Evolutionary conservation across 805 yeast genomes (phyloP).

Genomic region (Sugiyamaella floridensis): DNA sequence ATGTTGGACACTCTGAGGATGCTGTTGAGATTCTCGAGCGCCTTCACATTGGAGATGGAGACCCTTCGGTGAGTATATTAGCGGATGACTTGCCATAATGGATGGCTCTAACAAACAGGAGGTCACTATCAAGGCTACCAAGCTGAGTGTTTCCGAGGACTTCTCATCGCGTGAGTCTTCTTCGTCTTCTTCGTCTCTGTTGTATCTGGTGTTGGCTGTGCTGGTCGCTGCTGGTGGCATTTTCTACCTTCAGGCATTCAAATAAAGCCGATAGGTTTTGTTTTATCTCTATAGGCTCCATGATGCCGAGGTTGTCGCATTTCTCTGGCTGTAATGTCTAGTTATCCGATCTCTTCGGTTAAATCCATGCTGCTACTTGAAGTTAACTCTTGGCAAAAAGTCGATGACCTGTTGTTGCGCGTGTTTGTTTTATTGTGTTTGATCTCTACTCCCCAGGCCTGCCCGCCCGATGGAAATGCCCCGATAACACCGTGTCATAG

Average conservation of each 20-base stretch:
- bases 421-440: too few relatives aligned
- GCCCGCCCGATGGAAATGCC: too few relatives aligned
- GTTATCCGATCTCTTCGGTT: too few relatives aligned
- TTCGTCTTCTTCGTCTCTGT: constrained; percentile 20
- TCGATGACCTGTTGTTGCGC: too few relatives aligned
- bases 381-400: too few relatives aligned
- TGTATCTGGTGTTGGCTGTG: constrained; percentile 26
- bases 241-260: constrained; percentile 26
- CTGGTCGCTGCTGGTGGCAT: constrained; percentile 32
- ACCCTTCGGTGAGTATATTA: constrained; percentile 39
- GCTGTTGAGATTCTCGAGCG: constrained; percentile 72
- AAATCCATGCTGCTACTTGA: too few relatives aligned
- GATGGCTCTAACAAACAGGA: constrained; percentile 4
- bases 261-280: constrained; percentile 11
- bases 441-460: too few relatives aligned
- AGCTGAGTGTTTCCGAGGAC: constrained; percentile 18
- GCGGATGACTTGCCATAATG: background rate
- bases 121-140: constrained; percentile 8
- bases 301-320: background rate
- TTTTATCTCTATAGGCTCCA: background rate
- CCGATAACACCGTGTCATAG: too few relatives aligned
- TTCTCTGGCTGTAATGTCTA: too few relatives aligned
- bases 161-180: constrained; percentile 16
- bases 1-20: constrained; percentile 96
- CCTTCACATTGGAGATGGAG: constrained; percentile 71